Evolutionary conservation across 352 stramenopile genomes (phyloP).

Genomic region (Globisporangium heterothallicum): DNA sequence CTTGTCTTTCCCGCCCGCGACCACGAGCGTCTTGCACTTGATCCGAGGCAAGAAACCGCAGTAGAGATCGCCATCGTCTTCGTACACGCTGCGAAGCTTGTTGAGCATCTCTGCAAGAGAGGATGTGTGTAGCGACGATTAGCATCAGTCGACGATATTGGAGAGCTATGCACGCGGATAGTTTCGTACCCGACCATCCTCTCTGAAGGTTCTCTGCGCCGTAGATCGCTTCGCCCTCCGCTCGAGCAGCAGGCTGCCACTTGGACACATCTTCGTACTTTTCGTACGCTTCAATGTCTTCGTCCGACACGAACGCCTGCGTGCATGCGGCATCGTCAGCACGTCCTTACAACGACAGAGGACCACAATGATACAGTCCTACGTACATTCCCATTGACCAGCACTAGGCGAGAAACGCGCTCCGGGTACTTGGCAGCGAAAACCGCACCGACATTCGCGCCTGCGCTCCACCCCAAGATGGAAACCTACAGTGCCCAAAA

Average conservation of each 20-base stretch:
- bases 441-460: conserved; percentile 67
- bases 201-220: conserved; percentile 43
- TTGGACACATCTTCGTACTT: conserved; percentile 39
- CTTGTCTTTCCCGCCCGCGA: conserved; percentile 53
- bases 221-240: conserved; percentile 47
- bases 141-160: too few species aligned
- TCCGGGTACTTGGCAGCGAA: conserved; percentile 64
- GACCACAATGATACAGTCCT: too few species aligned
- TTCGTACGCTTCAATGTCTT: conserved; percentile 61
- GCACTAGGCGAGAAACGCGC: conserved; percentile 59
- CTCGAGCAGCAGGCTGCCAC: conserved; percentile 47
- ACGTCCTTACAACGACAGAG: background rate
- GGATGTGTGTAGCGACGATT: conserved; percentile 1
- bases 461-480: conserved; percentile 69
- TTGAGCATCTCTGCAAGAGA: conserved; percentile 44
- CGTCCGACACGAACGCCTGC: conserved; percentile 68
- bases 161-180: too few species aligned
- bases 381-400: conserved; percentile 80
- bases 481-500: conserved; percentile 41
- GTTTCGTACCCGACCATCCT: conserved; percentile 35
- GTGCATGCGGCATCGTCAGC: background rate
- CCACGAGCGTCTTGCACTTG: conserved; percentile 82
- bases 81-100: conserved; percentile 40
- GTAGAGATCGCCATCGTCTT: conserved; percentile 66
- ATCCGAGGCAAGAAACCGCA: conserved; percentile 59